These are phyloP conservation scores for Pichia ethanolica DNA, from an alignment of 805 yeast species.

Conservation along the genomic window DNA sequence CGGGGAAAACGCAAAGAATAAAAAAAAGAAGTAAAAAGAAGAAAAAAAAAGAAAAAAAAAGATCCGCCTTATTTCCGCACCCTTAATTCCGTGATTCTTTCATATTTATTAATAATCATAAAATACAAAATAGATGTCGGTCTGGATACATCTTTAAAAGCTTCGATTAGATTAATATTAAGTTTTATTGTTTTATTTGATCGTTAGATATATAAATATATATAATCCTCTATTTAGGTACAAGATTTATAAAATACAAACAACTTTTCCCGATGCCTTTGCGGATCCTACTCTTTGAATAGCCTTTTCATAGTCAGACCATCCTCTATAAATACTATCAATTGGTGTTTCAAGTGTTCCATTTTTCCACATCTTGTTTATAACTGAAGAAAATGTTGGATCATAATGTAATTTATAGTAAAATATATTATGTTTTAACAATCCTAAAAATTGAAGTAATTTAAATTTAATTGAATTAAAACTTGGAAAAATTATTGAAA, in stretches of 20 bases:
- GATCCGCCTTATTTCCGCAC: no score
- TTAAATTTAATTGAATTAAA: background rate
- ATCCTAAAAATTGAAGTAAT: background rate
- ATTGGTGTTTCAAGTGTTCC: slow-evolving; percentile 40
- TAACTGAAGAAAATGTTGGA: slow-evolving; percentile 24
- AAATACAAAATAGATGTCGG: no score
- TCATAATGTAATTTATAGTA: slow-evolving; percentile 1
- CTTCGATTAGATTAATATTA: no score
- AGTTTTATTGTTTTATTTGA: no score
- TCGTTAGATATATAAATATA: no score
- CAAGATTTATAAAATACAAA: slow-evolving; percentile 19
- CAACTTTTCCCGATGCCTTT: slow-evolving; percentile 60
- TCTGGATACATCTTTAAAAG: no score
- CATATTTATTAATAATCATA: no score
- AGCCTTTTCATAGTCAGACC: slow-evolving; percentile 43
- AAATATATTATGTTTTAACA: background rate
- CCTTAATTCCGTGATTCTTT: no score
- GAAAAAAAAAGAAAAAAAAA: no score
- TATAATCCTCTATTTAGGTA: no score
- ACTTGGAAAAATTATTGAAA: slow-evolving; percentile 1
- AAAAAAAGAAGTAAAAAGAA: no score
- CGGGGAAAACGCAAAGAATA: no score
- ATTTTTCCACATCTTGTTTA: slow-evolving; percentile 35
- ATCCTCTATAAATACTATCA: slow-evolving; percentile 47
- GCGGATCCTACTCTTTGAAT: slow-evolving; percentile 38